These are phyloP conservation scores for Capsicum pubescens DNA, from an alignment of 257 asterid species.

Conservation along the genomic window DNA sequence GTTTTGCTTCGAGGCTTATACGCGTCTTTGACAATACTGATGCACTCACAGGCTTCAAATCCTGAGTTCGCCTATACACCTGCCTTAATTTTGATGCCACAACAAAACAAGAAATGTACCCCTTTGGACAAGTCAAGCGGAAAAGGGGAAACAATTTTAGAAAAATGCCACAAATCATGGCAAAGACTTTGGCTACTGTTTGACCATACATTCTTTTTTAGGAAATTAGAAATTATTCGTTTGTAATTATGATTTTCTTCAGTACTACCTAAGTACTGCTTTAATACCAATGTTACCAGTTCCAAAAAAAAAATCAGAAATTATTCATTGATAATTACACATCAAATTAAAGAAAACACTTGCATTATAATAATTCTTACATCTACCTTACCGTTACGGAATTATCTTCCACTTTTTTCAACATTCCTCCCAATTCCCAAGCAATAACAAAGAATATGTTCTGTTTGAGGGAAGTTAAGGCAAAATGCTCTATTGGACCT, in stretches of 20 bases:
- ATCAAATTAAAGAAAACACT: not conserved
- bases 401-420: not conserved
- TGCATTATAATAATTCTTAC: not conserved
- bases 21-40: no score
- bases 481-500: no score
- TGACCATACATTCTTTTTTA: not conserved
- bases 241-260: no score
- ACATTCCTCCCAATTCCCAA: not conserved
- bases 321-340: not conserved
- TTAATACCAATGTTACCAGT: no score
- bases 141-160: not conserved
- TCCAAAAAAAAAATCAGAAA: no score
- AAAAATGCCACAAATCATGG: constrained; percentile 1
- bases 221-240: not conserved
- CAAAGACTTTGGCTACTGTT: not conserved
- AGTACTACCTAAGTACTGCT: no score
- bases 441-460: not conserved
- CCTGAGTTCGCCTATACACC: no score
- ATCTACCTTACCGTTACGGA: not conserved
- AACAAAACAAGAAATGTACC: not conserved
- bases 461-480: not conserved
- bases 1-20: no score
- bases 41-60: no score
- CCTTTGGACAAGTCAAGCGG: not conserved
- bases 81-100: not conserved